Conservation (phyloP, 1,139 yeast species). For the Geotrichum reessii region DNA sequence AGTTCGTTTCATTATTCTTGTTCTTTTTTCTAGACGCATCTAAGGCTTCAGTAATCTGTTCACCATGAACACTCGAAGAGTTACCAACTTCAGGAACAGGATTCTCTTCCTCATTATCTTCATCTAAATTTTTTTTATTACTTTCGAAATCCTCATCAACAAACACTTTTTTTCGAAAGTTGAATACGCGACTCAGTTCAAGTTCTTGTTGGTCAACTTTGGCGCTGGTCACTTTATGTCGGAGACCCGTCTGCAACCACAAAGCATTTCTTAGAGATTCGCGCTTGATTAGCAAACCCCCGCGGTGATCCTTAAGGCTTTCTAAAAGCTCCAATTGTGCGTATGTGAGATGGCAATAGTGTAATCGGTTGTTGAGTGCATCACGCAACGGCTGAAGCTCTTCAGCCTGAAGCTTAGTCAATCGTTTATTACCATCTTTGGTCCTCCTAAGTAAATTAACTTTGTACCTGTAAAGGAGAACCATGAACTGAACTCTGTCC, state of each 20-base stretch:
- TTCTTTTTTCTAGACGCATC: background rate
- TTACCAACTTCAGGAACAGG: background rate
- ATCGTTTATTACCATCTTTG: slow-evolving; percentile 1
- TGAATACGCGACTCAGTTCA: slow-evolving; percentile 8
- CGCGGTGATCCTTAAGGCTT: slow-evolving; percentile 35
- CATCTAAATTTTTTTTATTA: background rate
- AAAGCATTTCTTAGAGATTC: slow-evolving; percentile 42
- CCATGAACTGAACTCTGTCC: slow-evolving; percentile 46
- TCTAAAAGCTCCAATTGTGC: slow-evolving; percentile 44
- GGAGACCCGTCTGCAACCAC: slow-evolving; percentile 44
- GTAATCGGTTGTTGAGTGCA: slow-evolving; percentile 40
- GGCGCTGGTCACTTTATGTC: slow-evolving; percentile 34
- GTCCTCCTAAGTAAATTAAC: slow-evolving; percentile 3
- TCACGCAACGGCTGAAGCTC: slow-evolving; percentile 28
- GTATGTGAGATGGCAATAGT: slow-evolving; percentile 46
- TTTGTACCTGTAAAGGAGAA: slow-evolving; percentile 24
- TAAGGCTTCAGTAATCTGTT: background rate
- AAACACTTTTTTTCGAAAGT: background rate
- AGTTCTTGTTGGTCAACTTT: slow-evolving; percentile 20
- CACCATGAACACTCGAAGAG: background rate
- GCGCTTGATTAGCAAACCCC: slow-evolving; percentile 37
- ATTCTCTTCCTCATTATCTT: background rate
- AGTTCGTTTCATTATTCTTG: background rate
- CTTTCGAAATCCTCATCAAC: background rate
- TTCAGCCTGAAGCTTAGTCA: slow-evolving; percentile 7